A percentile compares a stretch with the other conserved stretches of the same genome.
Conservation (phyloP, 257 asterid species). For the Rehmannia glutinosa region DNA sequence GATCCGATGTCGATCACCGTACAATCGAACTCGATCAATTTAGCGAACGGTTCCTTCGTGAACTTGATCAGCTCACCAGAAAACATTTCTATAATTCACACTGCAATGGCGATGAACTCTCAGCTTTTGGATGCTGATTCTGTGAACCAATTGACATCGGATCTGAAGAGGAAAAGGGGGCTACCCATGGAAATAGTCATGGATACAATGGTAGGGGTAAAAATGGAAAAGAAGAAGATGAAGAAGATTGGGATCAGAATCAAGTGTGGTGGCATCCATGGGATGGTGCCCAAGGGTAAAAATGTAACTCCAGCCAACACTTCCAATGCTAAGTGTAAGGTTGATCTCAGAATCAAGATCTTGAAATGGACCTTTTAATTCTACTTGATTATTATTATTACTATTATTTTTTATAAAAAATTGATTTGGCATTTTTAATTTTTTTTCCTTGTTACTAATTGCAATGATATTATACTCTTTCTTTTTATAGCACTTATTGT, state of each 20-base stretch:
- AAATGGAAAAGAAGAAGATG: conserved; percentile 58
- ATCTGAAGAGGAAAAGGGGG: conserved; percentile 54
- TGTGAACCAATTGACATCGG: conserved; percentile 34
- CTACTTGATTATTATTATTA: too few species aligned
- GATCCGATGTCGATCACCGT: conserved; percentile 44
- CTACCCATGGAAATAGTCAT: conserved; percentile 50
- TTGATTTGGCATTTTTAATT: background rate
- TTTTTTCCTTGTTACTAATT: background rate
- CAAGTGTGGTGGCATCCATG: conserved; percentile 58
- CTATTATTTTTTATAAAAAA: background rate
- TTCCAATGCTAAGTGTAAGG: conserved; percentile 55
- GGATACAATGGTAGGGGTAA: conserved; percentile 61
- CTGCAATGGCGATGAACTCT: conserved; percentile 27
- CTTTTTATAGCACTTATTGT: background rate
- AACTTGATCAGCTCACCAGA: conserved; percentile 39
- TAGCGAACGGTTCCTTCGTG: conserved; percentile 47
- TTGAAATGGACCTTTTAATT: conserved; percentile 64
- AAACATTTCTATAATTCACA: conserved; percentile 38
- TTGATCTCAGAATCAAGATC: conserved; percentile 85
- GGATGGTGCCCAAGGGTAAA: conserved; percentile 57
- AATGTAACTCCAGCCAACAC: conserved; percentile 40
- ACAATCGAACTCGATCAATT: conserved; percentile 19
- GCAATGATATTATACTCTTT: conserved; percentile 8
- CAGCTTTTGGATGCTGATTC: conserved; percentile 61
- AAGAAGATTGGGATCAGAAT: conserved; percentile 69